Conservation (phyloP, 306 rosid species). For the Gastrolobium bilobum region DNA sequence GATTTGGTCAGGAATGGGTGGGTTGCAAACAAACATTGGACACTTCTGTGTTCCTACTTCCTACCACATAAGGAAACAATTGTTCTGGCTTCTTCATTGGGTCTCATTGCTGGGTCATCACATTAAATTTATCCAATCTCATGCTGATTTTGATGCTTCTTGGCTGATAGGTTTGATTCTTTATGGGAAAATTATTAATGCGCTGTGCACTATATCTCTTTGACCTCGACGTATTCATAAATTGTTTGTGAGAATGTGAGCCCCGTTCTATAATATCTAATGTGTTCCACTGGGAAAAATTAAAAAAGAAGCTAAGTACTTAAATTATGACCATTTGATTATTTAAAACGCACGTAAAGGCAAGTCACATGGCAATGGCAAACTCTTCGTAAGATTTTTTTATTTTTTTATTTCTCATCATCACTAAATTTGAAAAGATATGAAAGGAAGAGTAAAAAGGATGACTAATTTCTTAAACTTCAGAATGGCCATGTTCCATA, state of each 20-base stretch:
- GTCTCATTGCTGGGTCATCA: neutral
- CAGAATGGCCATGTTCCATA: neutral
- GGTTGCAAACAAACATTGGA: constrained; percentile 5
- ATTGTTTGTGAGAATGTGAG: constrained; percentile 18
- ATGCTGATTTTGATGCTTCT: neutral
- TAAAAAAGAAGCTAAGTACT: neutral
- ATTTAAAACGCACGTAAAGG: constrained; percentile 21
- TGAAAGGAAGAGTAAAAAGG: neutral
- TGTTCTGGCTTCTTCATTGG: neutral
- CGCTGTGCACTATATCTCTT: neutral
- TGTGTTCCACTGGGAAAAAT: neutral
- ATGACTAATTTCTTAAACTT: neutral
- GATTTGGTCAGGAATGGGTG: neutral
- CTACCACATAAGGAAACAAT: neutral
- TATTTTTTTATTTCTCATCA: constrained; percentile 9
- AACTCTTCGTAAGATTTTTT: neutral
- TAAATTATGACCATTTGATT: neutral
- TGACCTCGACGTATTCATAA: neutral
- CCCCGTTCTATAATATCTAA: constrained; percentile 18
- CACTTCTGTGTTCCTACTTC: constrained; percentile 4
- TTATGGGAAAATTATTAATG: neutral
- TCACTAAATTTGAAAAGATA: neutral
- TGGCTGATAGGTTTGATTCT: neutral
- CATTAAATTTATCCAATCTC: neutral
- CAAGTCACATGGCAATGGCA: constrained; percentile 21